A percentile compares a stretch with the other conserved stretches of the same genome.
Evolutionary conservation across 164 flowering plant genomes (phyloP).

Genomic region (Warburgia ugandensis): DNA sequence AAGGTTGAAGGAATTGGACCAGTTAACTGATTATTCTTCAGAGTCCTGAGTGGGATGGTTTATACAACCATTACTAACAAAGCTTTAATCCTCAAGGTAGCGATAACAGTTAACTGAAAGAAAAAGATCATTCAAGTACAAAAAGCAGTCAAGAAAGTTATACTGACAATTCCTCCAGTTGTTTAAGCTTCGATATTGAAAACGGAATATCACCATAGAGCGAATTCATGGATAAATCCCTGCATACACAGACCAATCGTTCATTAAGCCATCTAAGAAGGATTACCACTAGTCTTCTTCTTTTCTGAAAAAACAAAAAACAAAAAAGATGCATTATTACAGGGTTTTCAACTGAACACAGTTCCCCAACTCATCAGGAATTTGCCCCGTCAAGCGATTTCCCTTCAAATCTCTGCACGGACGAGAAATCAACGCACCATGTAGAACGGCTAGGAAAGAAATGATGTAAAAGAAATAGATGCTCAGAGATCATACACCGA

Average conservation of each 20-base stretch:
- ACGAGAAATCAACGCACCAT: not conserved
- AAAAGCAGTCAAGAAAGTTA: not conserved
- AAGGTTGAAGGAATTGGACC: conserved; percentile 95
- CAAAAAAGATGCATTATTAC: conserved; percentile 22
- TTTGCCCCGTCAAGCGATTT: conserved; percentile 73
- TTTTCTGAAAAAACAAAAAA: not conserved
- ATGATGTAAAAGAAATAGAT: not conserved
- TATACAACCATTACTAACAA: too few species aligned
- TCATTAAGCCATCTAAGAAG: not conserved
- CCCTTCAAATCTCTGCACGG: conserved; percentile 71
- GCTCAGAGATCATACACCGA: conserved; percentile 37
- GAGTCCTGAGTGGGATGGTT: too few species aligned
- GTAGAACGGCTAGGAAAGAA: not conserved
- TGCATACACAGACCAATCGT: conserved; percentile 15
- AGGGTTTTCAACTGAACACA: conserved; percentile 41
- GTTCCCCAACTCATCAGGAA: conserved; percentile 92
- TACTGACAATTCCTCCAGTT: conserved; percentile 71
- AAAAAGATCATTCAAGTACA: not conserved
- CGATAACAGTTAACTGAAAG: not conserved
- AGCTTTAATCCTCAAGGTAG: too few species aligned
- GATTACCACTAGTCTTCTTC: not conserved
- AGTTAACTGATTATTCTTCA: conserved; percentile 73
- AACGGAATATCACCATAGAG: conserved; percentile 83
- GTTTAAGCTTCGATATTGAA: conserved; percentile 72
- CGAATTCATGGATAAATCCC: conserved; percentile 69